Conservation (phyloP, 768 basidiomycete genomes). For the Phanerodontia chrysosporium region DNA sequence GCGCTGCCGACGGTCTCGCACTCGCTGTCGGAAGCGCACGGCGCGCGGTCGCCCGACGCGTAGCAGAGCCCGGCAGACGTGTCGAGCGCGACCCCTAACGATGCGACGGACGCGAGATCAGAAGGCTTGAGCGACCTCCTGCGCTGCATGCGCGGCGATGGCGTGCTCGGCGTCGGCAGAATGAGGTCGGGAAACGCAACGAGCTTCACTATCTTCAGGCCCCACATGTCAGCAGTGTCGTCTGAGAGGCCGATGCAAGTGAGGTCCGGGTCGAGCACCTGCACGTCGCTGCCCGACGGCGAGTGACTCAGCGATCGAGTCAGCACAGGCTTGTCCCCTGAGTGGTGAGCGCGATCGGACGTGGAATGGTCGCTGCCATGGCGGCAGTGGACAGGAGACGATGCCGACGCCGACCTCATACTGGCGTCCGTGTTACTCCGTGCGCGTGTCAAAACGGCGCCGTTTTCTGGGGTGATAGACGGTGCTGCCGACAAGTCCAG, state of each 20-base stretch:
- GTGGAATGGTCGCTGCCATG: not conserved
- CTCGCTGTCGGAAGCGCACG: not conserved
- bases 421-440: constrained; percentile 36
- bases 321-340: constrained; percentile 11
- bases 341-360: not conserved
- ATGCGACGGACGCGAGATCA: not conserved
- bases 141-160: not conserved
- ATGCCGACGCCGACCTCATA: constrained; percentile 10
- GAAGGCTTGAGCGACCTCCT: not conserved
- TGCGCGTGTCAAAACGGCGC: constrained; percentile 47
- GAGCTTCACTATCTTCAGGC: constrained; percentile 72
- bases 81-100: not conserved
- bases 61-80: not conserved
- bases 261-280: constrained; percentile 62
- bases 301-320: constrained; percentile 44
- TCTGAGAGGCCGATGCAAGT: constrained; percentile 74
- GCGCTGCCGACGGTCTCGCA: not conserved
- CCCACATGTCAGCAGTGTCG: constrained; percentile 66
- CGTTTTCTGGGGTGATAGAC: constrained; percentile 25
- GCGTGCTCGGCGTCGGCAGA: constrained; percentile 19
- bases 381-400: not conserved
- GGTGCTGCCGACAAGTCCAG: constrained; percentile 30
- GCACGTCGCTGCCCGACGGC: constrained; percentile 55
- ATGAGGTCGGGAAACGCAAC: constrained; percentile 75
- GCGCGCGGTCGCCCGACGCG: not conserved